phyloP scores from a whole-genome alignment of 2,329 filamentous ascomycete species.

The Cyphellophora europaea region DNA sequence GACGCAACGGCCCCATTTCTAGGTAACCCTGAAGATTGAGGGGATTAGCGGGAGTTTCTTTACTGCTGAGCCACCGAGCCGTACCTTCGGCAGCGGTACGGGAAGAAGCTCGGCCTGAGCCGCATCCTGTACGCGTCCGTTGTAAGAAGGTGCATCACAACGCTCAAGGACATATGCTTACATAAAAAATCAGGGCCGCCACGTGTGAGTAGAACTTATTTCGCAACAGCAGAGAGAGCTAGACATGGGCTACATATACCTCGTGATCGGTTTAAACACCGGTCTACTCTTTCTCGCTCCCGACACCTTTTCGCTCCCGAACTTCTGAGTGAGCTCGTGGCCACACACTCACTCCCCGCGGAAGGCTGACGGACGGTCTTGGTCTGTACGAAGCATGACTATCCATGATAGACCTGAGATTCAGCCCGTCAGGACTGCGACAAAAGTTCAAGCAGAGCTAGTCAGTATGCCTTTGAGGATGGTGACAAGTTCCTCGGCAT shows the following conservation, averaged over 20 bases:
- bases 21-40: too few species aligned
- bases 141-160: too few species aligned
- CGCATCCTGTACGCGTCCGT: too few species aligned
- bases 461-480: constrained; percentile 1
- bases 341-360: background rate
- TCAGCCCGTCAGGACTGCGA: background rate
- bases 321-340: background rate
- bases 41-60: too few species aligned
- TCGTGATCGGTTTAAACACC: background rate
- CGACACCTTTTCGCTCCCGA: background rate
- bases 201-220: too few species aligned
- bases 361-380: background rate
- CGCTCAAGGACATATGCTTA: background rate
- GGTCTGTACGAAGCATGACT: background rate
- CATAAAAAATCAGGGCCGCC: too few species aligned
- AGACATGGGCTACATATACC: background rate
- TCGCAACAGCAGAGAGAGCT: too few species aligned
- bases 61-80: too few species aligned
- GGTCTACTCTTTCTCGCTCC: background rate
- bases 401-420: background rate
- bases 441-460: background rate
- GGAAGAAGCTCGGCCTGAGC: too few species aligned
- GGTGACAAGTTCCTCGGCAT: background rate
- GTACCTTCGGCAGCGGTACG: too few species aligned
- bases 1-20: too few species aligned